phyloP scores from a whole-genome alignment of 257 asterid genomes.

The Thymus quinquecostatus region DNA sequence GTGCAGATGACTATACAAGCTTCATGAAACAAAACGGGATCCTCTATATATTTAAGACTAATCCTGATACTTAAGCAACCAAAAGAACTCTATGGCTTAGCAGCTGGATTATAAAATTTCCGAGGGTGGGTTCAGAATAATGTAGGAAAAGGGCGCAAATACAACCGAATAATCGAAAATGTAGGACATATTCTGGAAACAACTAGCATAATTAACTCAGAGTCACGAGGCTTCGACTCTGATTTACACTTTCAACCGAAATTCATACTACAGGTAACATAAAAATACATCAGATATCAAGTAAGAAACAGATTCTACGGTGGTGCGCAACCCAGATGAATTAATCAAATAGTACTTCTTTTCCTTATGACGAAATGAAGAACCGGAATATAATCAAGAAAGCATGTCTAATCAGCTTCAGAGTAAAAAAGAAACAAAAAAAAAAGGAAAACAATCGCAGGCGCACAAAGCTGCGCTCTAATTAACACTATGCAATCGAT shows the following conservation, averaged over 20 bases:
- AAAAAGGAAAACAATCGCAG: neutral
- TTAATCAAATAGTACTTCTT: too few species aligned
- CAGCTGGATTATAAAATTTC: neutral
- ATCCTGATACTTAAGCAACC: neutral
- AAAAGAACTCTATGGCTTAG: neutral
- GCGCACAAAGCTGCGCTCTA: neutral
- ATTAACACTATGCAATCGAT: neutral
- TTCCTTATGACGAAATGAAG: neutral
- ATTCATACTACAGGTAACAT: neutral
- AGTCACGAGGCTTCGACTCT: neutral
- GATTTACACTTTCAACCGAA: neutral
- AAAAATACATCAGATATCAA: neutral
- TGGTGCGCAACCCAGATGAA: too few species aligned
- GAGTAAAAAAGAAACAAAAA: neutral
- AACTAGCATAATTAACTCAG: neutral
- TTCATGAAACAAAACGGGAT: slow-evolving; percentile 1
- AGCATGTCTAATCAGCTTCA: neutral
- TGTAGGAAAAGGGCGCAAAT: neutral
- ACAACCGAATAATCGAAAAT: neutral
- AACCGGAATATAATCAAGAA: neutral
- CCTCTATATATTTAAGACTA: neutral
- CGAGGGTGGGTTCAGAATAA: neutral
- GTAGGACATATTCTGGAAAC: neutral
- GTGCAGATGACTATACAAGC: slow-evolving; percentile 6
- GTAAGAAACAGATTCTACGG: neutral